Percentiles rank a stretch among this genome's conserved stretches.
Evolutionary conservation across 495 filamentous ascomycete genomes (phyloP).

Genomic region (Neohortaea acidophila): DNA sequence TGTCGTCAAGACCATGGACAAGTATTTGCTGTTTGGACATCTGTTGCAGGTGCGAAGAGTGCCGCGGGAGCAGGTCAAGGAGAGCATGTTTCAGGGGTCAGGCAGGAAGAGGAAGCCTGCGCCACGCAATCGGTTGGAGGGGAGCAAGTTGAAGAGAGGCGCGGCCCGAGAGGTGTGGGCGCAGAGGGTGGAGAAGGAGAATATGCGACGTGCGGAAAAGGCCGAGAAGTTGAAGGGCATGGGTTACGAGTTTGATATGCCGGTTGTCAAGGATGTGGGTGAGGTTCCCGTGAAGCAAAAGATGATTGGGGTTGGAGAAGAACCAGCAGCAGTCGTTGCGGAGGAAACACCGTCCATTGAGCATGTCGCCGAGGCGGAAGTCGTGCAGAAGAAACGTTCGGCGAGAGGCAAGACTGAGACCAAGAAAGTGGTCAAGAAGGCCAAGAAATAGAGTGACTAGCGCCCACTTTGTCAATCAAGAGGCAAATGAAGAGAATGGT

Average conservation of each 20-base stretch:
- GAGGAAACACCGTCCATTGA: constrained; percentile 15
- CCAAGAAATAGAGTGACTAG: constrained; percentile 11
- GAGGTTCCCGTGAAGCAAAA: constrained; percentile 31
- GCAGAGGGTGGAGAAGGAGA: constrained; percentile 52
- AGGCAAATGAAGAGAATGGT: no score
- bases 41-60: constrained; percentile 75
- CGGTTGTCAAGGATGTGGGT: constrained; percentile 53
- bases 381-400: constrained; percentile 24
- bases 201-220: constrained; percentile 47
- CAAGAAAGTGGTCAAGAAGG: constrained; percentile 18
- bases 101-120: constrained; percentile 64
- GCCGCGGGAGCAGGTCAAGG: constrained; percentile 58
- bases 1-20: constrained; percentile 88
- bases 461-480: no score
- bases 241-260: constrained; percentile 71
- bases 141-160: constrained; percentile 52
- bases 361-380: constrained; percentile 3
- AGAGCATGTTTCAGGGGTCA: constrained; percentile 72
- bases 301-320: constrained; percentile 20
- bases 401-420: constrained; percentile 6
- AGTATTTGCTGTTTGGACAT: constrained; percentile 88
- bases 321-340: constrained; percentile 23
- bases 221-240: constrained; percentile 60
- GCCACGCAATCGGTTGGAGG: constrained; percentile 71
- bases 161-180: constrained; percentile 61